Evolutionary conservation across 2,329 filamentous ascomycete genomes (phyloP).

Genomic region (Penicillium sp.): DNA sequence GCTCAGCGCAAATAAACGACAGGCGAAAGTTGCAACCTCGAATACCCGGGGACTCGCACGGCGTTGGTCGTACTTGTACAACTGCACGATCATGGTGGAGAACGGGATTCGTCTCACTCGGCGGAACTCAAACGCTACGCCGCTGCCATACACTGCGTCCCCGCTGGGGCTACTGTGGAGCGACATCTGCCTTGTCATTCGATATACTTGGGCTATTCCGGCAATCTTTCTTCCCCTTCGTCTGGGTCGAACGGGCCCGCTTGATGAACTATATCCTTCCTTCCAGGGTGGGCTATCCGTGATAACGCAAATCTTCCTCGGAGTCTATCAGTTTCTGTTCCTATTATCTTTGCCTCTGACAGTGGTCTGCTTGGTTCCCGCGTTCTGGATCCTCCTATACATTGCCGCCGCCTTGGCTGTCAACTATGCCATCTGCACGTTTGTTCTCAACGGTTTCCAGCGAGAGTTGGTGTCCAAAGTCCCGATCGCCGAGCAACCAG

Average conservation of each 20-base stretch:
- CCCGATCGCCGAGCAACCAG: constrained; percentile 32
- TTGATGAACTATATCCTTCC: constrained; percentile 67
- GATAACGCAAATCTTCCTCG: constrained; percentile 60
- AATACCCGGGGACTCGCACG: not conserved
- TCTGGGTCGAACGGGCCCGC: constrained; percentile 53
- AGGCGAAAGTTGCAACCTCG: not conserved
- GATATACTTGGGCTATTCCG: constrained; percentile 49
- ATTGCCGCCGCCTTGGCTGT: constrained; percentile 28
- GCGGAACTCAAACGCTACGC: constrained; percentile 19
- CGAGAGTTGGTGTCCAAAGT: constrained; percentile 49
- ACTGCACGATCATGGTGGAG: constrained; percentile 8
- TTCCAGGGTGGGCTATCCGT: constrained; percentile 60
- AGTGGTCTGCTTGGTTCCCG: constrained; percentile 49
- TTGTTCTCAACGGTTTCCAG: constrained; percentile 47
- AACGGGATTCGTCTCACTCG: constrained; percentile 12
- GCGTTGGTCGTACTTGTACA: not conserved
- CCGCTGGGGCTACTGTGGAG: constrained; percentile 42
- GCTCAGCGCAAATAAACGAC: not conserved
- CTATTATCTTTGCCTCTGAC: constrained; percentile 59
- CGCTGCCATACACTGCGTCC: constrained; percentile 42
- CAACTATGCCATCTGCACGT: constrained; percentile 33
- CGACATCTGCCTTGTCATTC: constrained; percentile 44
- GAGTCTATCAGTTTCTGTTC: constrained; percentile 62
- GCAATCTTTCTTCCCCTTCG: constrained; percentile 62
- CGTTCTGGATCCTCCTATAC: constrained; percentile 32